phyloP scores from a whole-genome alignment of 768 basidiomycete genomes.

The Mycena galericulata region DNA sequence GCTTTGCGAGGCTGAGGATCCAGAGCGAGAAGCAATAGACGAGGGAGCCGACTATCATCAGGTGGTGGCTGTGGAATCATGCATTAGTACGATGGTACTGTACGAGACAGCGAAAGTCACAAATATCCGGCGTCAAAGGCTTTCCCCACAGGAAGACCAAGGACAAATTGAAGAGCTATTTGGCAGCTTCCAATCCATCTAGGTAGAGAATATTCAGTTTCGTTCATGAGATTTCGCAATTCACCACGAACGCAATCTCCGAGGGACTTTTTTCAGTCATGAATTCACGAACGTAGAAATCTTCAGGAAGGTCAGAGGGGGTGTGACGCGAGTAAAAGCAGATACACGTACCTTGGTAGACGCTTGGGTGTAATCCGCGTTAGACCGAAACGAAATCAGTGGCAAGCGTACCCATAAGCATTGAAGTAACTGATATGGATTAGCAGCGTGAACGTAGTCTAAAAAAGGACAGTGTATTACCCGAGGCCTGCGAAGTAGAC shows the following conservation, averaged over 20 bases:
- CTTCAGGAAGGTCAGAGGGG: not conserved
- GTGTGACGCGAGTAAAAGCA: not conserved
- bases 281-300: constrained; percentile 26
- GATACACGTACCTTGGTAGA: constrained; percentile 28
- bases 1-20: constrained; percentile 52
- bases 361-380: constrained; percentile 9
- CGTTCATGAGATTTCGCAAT: not conserved
- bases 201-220: not conserved
- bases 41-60: constrained; percentile 53
- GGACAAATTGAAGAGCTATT: constrained; percentile 46
- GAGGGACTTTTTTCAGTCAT: constrained; percentile 20
- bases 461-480: not conserved
- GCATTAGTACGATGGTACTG: not conserved
- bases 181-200: constrained; percentile 52
- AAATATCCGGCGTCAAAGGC: constrained; percentile 46
- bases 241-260: constrained; percentile 23
- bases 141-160: constrained; percentile 45
- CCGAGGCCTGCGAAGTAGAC: constrained; percentile 26
- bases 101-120: constrained; percentile 18
- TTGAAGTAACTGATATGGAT: constrained; percentile 25
- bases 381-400: constrained; percentile 7
- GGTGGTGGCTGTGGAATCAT: constrained; percentile 44
- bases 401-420: constrained; percentile 27
- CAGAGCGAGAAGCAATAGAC: constrained; percentile 54
- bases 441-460: not conserved